Percentiles rank a stretch among this genome's conserved stretches.
Evolutionary conservation across 2,329 filamentous ascomycete species (phyloP).

Genomic region (Acephala macrosclerotiorum): DNA sequence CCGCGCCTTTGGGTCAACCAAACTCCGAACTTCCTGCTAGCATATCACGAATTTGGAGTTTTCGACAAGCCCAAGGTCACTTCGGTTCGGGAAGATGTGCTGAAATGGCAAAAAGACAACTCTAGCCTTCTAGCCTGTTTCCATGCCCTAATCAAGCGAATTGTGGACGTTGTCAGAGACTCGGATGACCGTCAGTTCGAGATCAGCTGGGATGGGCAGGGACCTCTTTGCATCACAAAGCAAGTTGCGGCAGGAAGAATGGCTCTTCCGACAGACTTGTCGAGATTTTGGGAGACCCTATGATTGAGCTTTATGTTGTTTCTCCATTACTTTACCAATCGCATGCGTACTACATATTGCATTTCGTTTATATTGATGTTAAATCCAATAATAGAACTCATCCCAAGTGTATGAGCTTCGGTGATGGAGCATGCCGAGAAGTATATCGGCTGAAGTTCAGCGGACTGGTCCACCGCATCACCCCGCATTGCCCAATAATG

Average conservation of each 20-base stretch:
- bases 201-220: conserved; percentile 35
- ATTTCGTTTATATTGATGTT: background rate
- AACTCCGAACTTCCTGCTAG: conserved; percentile 58
- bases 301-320: background rate
- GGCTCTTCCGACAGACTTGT: conserved; percentile 40
- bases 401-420: background rate
- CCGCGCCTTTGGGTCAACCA: conserved; percentile 58
- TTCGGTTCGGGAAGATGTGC: conserved; percentile 25
- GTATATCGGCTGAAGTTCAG: background rate
- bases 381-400: conserved; percentile 2
- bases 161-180: conserved; percentile 35
- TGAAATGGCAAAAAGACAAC: conserved; percentile 32
- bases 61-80: conserved; percentile 46
- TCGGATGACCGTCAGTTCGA: conserved; percentile 27
- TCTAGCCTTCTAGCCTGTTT: conserved; percentile 27
- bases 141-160: conserved; percentile 35
- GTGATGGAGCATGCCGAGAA: background rate
- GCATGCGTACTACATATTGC: background rate
- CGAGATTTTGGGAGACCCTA: conserved; percentile 40
- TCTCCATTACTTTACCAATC: background rate
- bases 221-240: conserved; percentile 32
- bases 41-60: conserved; percentile 52
- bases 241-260: conserved; percentile 33
- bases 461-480: background rate
- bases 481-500: background rate